These are phyloP conservation scores for Mucor piriformis DNA, from an alignment of 371 early-diverging fungal genomes.

Conservation along the genomic window DNA sequence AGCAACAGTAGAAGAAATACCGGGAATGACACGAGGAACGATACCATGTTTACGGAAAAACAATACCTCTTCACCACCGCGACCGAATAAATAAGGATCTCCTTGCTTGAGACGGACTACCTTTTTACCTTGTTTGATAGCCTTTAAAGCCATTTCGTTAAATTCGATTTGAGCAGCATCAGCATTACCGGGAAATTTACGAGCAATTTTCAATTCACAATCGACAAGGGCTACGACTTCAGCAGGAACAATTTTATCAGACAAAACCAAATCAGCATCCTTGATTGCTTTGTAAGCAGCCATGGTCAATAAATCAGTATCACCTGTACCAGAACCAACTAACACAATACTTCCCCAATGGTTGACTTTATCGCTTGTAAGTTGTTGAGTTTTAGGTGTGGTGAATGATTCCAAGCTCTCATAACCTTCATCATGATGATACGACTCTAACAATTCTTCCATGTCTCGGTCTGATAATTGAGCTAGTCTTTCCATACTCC, in stretches of 20 bases:
- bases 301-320: conserved; percentile 80
- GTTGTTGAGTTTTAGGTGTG: background rate
- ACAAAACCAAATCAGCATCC: conserved; percentile 79
- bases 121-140: conserved; percentile 62
- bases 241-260: conserved; percentile 83
- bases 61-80: conserved; percentile 89
- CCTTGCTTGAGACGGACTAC: conserved; percentile 90
- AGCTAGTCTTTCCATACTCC: conserved; percentile 68
- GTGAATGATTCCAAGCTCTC: conserved; percentile 30
- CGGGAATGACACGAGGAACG: conserved; percentile 77
- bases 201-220: conserved; percentile 64
- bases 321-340: conserved; percentile 91
- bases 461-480: conserved; percentile 63
- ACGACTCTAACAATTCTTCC: conserved; percentile 63
- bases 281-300: conserved; percentile 70
- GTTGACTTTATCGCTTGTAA: background rate
- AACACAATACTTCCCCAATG: conserved; percentile 50
- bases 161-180: conserved; percentile 83
- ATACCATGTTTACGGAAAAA: conserved; percentile 72
- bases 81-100: conserved; percentile 91
- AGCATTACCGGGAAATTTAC: conserved; percentile 78
- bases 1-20: conserved; percentile 78
- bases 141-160: conserved; percentile 67
- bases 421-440: conserved; percentile 66
- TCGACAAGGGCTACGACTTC: conserved; percentile 62